Conservation (phyloP, 768 basidiomycete genomes). For the Tylopilus sp. region DNA sequence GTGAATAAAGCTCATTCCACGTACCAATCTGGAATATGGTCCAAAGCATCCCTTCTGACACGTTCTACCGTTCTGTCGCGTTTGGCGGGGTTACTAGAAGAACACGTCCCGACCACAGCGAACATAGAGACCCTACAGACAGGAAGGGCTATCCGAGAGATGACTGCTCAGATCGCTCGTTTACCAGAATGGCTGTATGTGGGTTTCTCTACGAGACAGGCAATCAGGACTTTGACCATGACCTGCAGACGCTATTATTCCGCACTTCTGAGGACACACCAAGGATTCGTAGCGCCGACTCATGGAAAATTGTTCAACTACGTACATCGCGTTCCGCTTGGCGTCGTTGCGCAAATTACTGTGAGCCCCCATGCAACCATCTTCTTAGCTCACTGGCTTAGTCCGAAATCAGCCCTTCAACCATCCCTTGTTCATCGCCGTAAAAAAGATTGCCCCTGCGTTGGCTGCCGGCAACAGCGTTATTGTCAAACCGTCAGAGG, state of each 20-base stretch:
- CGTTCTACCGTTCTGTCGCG: constrained; percentile 65
- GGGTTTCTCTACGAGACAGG: not conserved
- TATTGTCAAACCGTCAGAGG: constrained; percentile 81
- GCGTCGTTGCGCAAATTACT: constrained; percentile 88
- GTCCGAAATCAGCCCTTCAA: constrained; percentile 65
- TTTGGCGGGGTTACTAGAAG: constrained; percentile 61
- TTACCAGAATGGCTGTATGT: constrained; percentile 86
- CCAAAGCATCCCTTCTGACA: constrained; percentile 49
- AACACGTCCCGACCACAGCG: constrained; percentile 55
- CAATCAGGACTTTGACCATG: constrained; percentile 1
- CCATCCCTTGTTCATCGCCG: constrained; percentile 82
- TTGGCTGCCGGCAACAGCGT: constrained; percentile 83
- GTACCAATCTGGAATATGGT: constrained; percentile 73
- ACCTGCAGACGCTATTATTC: constrained; percentile 67
- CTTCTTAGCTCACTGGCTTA: not conserved
- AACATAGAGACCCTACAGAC: constrained; percentile 72
- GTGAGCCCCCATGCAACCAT: constrained; percentile 36
- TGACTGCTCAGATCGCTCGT: constrained; percentile 72
- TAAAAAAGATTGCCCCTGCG: constrained; percentile 87
- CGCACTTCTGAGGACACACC: constrained; percentile 67
- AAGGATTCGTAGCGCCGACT: constrained; percentile 68
- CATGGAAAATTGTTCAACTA: constrained; percentile 79
- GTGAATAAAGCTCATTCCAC: constrained; percentile 53
- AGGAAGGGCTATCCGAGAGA: constrained; percentile 78
- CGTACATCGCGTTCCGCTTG: constrained; percentile 74